Conservation (phyloP, 495 filamentous ascomycete genomes). For the Talaromyces ruber region DNA sequence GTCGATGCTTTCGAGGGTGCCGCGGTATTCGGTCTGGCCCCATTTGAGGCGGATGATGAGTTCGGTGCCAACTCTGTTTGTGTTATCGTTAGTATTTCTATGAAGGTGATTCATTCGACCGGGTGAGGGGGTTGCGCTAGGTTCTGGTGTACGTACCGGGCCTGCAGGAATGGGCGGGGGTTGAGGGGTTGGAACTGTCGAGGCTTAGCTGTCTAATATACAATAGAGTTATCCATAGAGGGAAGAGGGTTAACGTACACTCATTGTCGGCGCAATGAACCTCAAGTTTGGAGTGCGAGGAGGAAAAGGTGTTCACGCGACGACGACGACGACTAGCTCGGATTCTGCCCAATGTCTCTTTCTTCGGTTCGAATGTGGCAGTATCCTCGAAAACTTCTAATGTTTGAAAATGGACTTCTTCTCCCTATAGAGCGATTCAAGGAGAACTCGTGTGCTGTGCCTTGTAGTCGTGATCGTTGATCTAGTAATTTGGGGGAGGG, state of each 20-base stretch:
- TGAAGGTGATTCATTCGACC: too few species aligned
- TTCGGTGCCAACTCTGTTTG: constrained; percentile 70
- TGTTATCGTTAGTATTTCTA: too few species aligned
- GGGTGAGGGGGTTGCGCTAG: too few species aligned
- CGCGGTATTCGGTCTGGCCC: constrained; percentile 95
- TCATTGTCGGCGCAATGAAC: constrained; percentile 18
- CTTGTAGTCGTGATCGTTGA: not conserved
- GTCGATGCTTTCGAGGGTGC: constrained; percentile 83
- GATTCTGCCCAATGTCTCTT: not conserved
- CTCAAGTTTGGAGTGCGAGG: not conserved
- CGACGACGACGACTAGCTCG: not conserved
- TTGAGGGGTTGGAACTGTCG: constrained; percentile 75
- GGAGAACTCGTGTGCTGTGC: not conserved
- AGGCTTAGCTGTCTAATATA: not conserved
- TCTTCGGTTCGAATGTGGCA: not conserved
- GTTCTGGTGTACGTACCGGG: constrained; percentile 51
- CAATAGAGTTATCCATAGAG: not conserved
- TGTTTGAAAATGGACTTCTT: not conserved
- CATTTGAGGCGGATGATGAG: constrained; percentile 92
- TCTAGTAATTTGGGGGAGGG: not conserved
- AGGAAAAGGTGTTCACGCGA: not conserved
- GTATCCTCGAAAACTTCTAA: not conserved
- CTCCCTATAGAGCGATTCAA: not conserved
- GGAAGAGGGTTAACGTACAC: constrained; percentile 22
- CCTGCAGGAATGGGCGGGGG: constrained; percentile 82